Conservation (phyloP, 352 stramenopile species). For the Phytophthora tentaculata region DNA sequence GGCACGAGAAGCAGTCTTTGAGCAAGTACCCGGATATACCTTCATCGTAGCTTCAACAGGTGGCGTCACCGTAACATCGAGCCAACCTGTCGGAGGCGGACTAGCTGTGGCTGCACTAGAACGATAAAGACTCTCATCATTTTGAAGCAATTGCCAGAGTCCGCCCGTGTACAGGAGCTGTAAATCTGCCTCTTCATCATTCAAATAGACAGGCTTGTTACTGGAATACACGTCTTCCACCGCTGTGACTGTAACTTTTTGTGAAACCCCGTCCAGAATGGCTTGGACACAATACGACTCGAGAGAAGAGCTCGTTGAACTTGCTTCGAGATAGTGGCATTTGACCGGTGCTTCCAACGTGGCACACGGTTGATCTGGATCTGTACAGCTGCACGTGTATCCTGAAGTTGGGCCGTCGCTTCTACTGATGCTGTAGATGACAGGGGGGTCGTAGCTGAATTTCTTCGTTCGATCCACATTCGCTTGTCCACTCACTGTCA, state of each 20-base stretch:
- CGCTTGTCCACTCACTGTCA: constrained; percentile 47
- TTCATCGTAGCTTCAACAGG: constrained; percentile 31
- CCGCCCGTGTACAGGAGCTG: constrained; percentile 46
- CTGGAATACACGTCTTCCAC: constrained; percentile 45
- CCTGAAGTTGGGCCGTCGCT: constrained; percentile 53
- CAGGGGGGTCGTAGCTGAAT: constrained; percentile 54
- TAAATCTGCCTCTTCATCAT: constrained; percentile 16
- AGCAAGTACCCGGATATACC: constrained; percentile 48
- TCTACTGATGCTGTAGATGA: constrained; percentile 49
- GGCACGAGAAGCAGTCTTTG: constrained; percentile 17
- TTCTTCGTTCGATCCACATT: constrained; percentile 25
- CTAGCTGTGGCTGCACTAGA: constrained; percentile 25
- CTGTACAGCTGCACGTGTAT: constrained; percentile 54
- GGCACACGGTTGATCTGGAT: constrained; percentile 48
- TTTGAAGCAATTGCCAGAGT: constrained; percentile 41
- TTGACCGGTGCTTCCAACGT: constrained; percentile 46
- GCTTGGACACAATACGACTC: constrained; percentile 46
- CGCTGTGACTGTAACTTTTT: constrained; percentile 38
- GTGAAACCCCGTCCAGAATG: constrained; percentile 19
- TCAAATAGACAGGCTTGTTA: constrained; percentile 49
- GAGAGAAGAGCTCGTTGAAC: constrained; percentile 13
- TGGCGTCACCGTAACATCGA: constrained; percentile 29
- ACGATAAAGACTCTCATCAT: constrained; percentile 33
- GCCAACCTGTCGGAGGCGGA: constrained; percentile 44
- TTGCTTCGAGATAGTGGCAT: constrained; percentile 42